Evolutionary conservation across 441 rosid species (phyloP), one percentile per base, ranked within the genome.

Genomic region (Cnidoscolus chayamansa): DNA sequence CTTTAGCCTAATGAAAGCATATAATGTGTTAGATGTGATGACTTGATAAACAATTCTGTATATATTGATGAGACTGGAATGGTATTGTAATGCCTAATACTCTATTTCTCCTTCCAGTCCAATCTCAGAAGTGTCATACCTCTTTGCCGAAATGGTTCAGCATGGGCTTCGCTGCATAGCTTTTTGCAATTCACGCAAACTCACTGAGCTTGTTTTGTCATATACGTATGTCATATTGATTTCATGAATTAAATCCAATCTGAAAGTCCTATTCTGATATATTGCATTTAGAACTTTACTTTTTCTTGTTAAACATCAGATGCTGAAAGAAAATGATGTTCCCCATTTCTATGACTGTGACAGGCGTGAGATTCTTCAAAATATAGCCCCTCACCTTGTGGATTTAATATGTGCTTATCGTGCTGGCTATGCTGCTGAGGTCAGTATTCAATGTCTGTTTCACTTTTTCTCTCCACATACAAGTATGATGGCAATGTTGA

Each of bases 131-230:
- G 85, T 90, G 68, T 80, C 99, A 47, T 76, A 78, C 83, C 92
- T 94, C 74, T 89, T 94, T 45, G 94, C 97, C 8, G 99, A 94
- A 87, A 91, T 94, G 96, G 86, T 94, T 81, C 97, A 90, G 81
- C 99, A 94, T 82, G 98, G 96, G 73, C 88, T 92, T 74, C 97
- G 94, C 32, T 92, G 99, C 86, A 92, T 94, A 84, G 88, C 96
- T 59, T 94, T 94, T 63, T 94, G 99, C 74, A 83, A 80, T 70
- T 92, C 99, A 35, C 97, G 99, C 75, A 94, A 89, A 86, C 91
- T 92, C 63, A 92, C 94, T 64, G 98, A 94, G 81, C 89, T 94
- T 80, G 93, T 94, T 75, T 77, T 94, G 65, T 86, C 85, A 76
- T 84, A 85, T 74, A 88, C 94, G 99, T 94, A 90, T 64, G 97